These are phyloP conservation scores for Cytospora paraplurivora DNA, from an alignment of 2,329 filamentous ascomycete genomes.

Conservation along the genomic window DNA sequence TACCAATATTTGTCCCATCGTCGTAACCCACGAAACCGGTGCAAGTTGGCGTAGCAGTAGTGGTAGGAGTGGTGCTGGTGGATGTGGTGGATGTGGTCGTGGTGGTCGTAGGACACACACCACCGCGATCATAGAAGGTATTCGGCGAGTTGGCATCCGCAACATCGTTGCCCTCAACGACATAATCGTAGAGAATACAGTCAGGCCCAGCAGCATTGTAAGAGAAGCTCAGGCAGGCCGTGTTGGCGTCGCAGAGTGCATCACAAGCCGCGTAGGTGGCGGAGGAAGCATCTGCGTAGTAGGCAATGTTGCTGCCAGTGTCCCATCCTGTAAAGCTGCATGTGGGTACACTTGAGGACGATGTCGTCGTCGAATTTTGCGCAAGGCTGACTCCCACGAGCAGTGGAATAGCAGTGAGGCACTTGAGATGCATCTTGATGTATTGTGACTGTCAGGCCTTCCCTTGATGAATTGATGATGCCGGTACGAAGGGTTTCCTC, in stretches of 20 bases:
- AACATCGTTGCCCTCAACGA: conserved; percentile 32
- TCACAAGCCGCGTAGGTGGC: conserved; percentile 19
- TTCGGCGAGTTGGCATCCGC: conserved; percentile 36
- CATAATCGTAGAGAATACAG: conserved; percentile 26
- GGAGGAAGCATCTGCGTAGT: conserved; percentile 16
- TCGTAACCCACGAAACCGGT: conserved; percentile 25
- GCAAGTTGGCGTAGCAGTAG: conserved; percentile 22
- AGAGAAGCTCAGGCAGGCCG: conserved; percentile 25
- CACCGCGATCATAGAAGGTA: conserved; percentile 29
- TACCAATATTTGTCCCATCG: conserved; percentile 24
- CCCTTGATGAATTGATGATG: neutral
- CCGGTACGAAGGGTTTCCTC: neutral
- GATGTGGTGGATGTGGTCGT: conserved; percentile 9
- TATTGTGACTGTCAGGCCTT: neutral
- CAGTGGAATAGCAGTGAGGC: conserved; percentile 9
- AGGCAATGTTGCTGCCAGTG: conserved; percentile 22
- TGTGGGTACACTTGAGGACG: conserved; percentile 15
- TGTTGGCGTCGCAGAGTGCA: conserved; percentile 24
- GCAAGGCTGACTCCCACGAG: conserved; percentile 20
- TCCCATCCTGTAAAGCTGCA: conserved; percentile 24
- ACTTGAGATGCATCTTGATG: conserved; percentile 20
- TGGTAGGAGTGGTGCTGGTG: neutral
- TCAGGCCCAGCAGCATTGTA: conserved; percentile 26
- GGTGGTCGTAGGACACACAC: conserved; percentile 16
- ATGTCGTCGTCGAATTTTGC: conserved; percentile 17